phyloP scores from a whole-genome alignment of 1,139 yeast species.

The Magnusiomyces suaveolens region DNA sequence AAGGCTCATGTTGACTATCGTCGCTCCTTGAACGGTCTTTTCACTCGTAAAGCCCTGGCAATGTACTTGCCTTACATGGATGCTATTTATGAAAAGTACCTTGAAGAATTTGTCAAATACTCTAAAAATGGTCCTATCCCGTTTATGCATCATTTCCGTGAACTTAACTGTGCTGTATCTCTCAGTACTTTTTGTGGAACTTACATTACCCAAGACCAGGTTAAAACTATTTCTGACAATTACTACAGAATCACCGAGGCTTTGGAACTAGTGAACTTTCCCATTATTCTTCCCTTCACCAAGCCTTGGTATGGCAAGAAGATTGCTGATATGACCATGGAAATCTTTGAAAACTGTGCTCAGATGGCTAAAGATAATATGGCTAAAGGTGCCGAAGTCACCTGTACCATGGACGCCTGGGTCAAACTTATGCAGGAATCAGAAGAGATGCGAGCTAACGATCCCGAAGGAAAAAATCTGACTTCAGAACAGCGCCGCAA shows the following conservation, averaged over 20 bases:
- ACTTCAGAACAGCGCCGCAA: conserved; percentile 43
- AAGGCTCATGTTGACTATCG: conserved; percentile 91
- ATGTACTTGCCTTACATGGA: conserved; percentile 79
- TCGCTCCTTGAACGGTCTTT: conserved; percentile 78
- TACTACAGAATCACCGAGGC: conserved; percentile 90
- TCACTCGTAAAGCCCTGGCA: conserved; percentile 74
- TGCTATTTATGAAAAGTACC: conserved; percentile 67
- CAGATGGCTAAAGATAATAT: conserved; percentile 73
- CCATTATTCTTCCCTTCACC: conserved; percentile 88
- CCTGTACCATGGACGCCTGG: conserved; percentile 95
- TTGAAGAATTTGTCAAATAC: conserved; percentile 52
- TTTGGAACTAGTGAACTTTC: conserved; percentile 92
- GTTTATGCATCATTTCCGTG: conserved; percentile 90
- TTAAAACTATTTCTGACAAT: conserved; percentile 79
- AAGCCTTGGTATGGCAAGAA: conserved; percentile 96
- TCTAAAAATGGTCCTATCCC: conserved; percentile 52
- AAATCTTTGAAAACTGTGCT: conserved; percentile 79
- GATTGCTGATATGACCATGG: conserved; percentile 91
- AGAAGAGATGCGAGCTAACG: conserved; percentile 40
- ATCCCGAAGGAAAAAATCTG: conserved; percentile 30
- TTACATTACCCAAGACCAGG: conserved; percentile 84
- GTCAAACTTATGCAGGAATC: conserved; percentile 74
- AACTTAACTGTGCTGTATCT: conserved; percentile 87
- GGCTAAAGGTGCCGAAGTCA: conserved; percentile 66
- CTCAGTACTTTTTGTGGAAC: conserved; percentile 92